Conservation (phyloP, 371 early-diverging fungal species). For the Mortierella sp. region DNA sequence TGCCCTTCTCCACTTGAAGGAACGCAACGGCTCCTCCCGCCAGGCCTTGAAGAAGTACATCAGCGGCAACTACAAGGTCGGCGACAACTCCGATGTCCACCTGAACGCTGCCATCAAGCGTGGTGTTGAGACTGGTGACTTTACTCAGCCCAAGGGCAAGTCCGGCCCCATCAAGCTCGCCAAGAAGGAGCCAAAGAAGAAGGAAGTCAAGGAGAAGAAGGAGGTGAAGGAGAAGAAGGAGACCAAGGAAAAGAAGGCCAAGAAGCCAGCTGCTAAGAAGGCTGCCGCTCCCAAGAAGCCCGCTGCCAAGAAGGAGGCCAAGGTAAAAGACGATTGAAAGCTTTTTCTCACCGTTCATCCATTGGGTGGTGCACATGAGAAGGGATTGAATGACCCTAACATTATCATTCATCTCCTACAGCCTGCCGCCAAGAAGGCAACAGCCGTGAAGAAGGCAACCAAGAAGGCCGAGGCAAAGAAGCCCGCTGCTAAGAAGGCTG, state of each 20-base stretch:
- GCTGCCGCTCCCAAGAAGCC: slow-evolving; percentile 54
- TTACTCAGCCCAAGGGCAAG: slow-evolving; percentile 79
- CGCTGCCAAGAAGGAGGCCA: slow-evolving; percentile 55
- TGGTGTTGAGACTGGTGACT: slow-evolving; percentile 72
- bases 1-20: slow-evolving; percentile 76
- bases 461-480: slow-evolving; percentile 64
- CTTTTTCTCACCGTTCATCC: neutral
- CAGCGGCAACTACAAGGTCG: slow-evolving; percentile 78
- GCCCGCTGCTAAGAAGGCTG: slow-evolving; percentile 59
- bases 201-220: slow-evolving; percentile 62
- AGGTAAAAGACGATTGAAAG: slow-evolving; percentile 18
- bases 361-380: no score
- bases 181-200: slow-evolving; percentile 69
- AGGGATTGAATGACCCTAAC: no score
- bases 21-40: slow-evolving; percentile 82
- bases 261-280: slow-evolving; percentile 57
- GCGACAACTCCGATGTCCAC: slow-evolving; percentile 67
- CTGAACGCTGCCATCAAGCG: slow-evolving; percentile 82
- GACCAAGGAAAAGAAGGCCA: slow-evolving; percentile 55
- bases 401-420: no score
- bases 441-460: slow-evolving; percentile 62
- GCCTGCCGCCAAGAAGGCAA: slow-evolving; percentile 58
- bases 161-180: slow-evolving; percentile 79
- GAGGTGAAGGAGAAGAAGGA: slow-evolving; percentile 56
- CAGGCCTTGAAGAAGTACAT: slow-evolving; percentile 88